These are phyloP conservation scores for Amphibolis antarctica DNA, from an alignment of 106 monocot species.

Conservation along the genomic window DNA sequence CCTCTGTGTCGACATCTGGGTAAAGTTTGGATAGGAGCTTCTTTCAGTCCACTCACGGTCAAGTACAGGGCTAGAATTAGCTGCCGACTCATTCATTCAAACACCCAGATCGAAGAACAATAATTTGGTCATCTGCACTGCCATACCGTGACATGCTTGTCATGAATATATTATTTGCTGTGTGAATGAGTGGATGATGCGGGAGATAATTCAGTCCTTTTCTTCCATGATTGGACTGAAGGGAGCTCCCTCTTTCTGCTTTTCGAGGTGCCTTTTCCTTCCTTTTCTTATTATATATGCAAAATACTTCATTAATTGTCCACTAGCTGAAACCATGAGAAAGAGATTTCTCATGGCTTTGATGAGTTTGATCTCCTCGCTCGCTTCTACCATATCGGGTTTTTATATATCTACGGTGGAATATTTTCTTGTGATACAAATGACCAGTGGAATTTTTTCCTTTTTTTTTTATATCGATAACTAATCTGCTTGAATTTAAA, in stretches of 20 bases:
- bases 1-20: not conserved
- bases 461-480: too few species aligned
- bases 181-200: constrained; percentile 18
- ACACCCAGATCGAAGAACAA: constrained; percentile 3
- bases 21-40: not conserved
- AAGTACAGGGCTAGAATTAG: constrained; percentile 3
- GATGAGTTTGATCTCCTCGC: too few species aligned
- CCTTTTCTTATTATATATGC: too few species aligned
- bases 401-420: too few species aligned
- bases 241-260: constrained; percentile 7
- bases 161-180: not conserved
- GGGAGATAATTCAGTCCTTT: constrained; percentile 9
- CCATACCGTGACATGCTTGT: not conserved
- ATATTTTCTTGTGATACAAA: too few species aligned
- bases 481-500: too few species aligned
- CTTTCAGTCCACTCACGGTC: constrained; percentile 16
- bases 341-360: too few species aligned
- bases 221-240: constrained; percentile 14
- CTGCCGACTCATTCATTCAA: constrained; percentile 17
- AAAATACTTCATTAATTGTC: too few species aligned
- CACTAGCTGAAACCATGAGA: too few species aligned
- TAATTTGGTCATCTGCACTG: not conserved
- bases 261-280: not conserved
- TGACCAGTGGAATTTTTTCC: too few species aligned
- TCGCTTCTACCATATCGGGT: too few species aligned